Percentiles rank a stretch among this genome's conserved stretches.
Conservation (phyloP, 805 yeast genomes). For the Teunomyces panamensis region DNA sequence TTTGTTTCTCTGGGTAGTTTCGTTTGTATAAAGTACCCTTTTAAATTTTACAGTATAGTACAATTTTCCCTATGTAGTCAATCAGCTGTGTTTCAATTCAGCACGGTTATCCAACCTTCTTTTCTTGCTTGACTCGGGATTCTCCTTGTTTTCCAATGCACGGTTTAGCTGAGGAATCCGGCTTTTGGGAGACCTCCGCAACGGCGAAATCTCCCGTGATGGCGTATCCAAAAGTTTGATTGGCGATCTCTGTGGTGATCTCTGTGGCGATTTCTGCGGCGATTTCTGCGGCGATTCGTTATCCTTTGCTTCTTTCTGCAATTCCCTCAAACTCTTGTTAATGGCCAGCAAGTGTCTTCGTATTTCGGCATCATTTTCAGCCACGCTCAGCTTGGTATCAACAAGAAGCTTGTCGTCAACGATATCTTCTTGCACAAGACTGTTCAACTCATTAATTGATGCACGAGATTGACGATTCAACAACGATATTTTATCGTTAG, state of each 20-base stretch:
- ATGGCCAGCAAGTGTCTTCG: not conserved
- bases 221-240: constrained; percentile 2
- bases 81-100: not conserved
- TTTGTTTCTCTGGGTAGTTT: constrained; percentile 9
- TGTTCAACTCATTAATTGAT: not conserved
- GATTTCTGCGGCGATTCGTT: not conserved
- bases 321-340: constrained; percentile 5
- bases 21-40: not conserved
- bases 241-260: not conserved
- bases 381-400: not conserved
- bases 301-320: constrained; percentile 1
- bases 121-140: constrained; percentile 6
- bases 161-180: constrained; percentile 6
- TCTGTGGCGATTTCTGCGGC: not conserved
- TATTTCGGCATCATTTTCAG: constrained; percentile 7
- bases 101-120: constrained; percentile 4
- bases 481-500: constrained; percentile 7
- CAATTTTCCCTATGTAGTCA: not conserved
- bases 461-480: constrained; percentile 1
- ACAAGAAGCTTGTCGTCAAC: constrained; percentile 2
- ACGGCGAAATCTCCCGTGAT: constrained; percentile 6
- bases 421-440: not conserved
- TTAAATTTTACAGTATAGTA: constrained; percentile 3
- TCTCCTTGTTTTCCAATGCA: constrained; percentile 6
- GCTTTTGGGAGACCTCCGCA: constrained; percentile 3